Evolutionary conservation across 306 rosid genomes (phyloP), one percentile per base, ranked within the genome.

Genomic region (Myrica gale): DNA sequence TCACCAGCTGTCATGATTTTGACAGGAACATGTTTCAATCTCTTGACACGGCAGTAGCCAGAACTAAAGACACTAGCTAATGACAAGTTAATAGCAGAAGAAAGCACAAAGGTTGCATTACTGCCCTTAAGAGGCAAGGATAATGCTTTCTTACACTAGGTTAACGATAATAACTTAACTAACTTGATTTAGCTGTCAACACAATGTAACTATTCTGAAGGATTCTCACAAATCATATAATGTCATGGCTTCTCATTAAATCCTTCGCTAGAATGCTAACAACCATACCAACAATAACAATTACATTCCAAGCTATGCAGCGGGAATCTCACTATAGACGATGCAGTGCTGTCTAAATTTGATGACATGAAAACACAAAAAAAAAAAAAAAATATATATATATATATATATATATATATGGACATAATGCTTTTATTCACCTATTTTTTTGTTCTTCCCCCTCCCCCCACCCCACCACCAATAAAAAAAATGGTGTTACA

Each of bases 1-100:
- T 92, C 9, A 86, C 88, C 79, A 95, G 55, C 97, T 92, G 93
- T 72, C 79, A 84, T 77, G 39, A 82, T 80, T 39, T 76, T 69
- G 56, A 21, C 9, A 43, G 54, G 50, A 85, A 82, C 70, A 60
- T 32, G 54, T 50, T 66, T 83, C 62, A 72, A 67, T 58, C 50
- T 79, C 62, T 68, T 47, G 20, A 21, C 26, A 56, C 32, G 75
- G 72, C 73, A 68, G 71, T 67, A 44, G 54, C n/a, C 12, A 53
- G 60, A 32, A 12, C 53, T 71, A 0, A 11, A 6, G 19, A 70
- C 20, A 65, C 41, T 60, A 60, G 67, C 16, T 26, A 60, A 26
- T 26, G 43, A 37, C 15, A 46, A 63, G 69, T 17, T 63, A 39
- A 63, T 6, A 46, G 45, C 9, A 39, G 20, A 46, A 16, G 8